These are phyloP conservation scores for Phytopythium mirpurense DNA, from an alignment of 352 stramenopile genomes.

Conservation along the genomic window DNA sequence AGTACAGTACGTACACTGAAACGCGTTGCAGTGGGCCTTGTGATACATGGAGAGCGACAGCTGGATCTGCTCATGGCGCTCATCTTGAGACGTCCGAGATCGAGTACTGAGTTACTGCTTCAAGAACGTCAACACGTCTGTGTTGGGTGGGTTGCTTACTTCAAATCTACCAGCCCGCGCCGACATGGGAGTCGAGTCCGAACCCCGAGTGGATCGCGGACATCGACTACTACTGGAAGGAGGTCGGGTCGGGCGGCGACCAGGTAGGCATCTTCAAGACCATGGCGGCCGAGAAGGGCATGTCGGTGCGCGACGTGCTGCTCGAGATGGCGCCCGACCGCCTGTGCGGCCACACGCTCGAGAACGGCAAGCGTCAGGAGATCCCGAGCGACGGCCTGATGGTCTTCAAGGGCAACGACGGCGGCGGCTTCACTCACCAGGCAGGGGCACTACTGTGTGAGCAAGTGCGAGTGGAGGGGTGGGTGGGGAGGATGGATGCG, in stretches of 20 bases:
- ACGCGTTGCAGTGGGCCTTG: too few relatives aligned
- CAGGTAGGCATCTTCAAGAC: constrained; percentile 23
- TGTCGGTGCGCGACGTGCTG: constrained; percentile 25
- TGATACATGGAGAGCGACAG: too few relatives aligned
- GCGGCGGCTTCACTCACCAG: constrained; percentile 25
- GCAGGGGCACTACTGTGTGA: too few relatives aligned
- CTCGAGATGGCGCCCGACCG: constrained; percentile 23
- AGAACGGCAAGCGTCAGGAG: constrained; percentile 20
- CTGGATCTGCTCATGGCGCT: too few relatives aligned
- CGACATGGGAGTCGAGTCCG: not conserved
- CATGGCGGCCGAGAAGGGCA: constrained; percentile 22
- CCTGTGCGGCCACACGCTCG: constrained; percentile 26
- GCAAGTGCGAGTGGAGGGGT: too few relatives aligned
- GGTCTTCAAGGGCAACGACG: constrained; percentile 21
- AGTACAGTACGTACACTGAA: too few relatives aligned
- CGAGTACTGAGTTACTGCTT: too few relatives aligned
- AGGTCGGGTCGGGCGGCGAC: constrained; percentile 20
- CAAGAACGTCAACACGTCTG: too few relatives aligned
- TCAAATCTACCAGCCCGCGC: constrained; percentile 6
- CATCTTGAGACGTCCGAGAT: too few relatives aligned
- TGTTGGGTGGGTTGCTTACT: too few relatives aligned
- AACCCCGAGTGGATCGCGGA: not conserved
- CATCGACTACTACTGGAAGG: constrained; percentile 20
- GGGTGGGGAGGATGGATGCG: too few relatives aligned
- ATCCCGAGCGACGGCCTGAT: constrained; percentile 23